Base-by-base conservation (phyloP, 768 basidiomycete species). In the Lactifluus pinguis region DNA sequence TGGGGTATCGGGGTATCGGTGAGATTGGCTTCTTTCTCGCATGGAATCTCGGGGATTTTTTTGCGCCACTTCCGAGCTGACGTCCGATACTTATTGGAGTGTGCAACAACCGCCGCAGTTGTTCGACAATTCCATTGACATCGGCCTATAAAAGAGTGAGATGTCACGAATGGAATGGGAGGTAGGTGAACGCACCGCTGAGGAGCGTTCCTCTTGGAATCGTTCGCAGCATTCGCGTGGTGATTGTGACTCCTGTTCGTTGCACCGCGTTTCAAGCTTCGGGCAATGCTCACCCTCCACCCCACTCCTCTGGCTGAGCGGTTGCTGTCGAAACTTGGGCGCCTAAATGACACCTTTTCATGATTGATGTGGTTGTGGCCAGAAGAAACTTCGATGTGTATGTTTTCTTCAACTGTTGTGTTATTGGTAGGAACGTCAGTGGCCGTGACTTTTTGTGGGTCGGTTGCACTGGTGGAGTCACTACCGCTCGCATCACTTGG, bases 401-500 rank as follows among this genome's bases (percentile, higher is more conserved):
- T 95, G 60, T 93, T 92, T 71, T 98, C 97, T 69, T 97, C 92
- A 51, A 94, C 87, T 69, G 98, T 93, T 0, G 93, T 94, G 68
- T 87, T 90, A 78, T 97, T 98, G 75, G 87, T 92, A 6, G 95
- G 95, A 30, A 98, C 93, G 66, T 87, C 89, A 15, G 84, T 89
- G 47, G 90, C 89, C 11, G 85, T 90, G 8, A 85, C 83, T 66
- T 86, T 87, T 72, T 86, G 85, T 13, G 79, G 78, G 10, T 80
- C 80, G 58, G 77, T 80, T 39, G 77, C 74, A 30, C 73, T 68
- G 1, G 77, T 79, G 3, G 77, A 76, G 61, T 79, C 79, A 63
- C 73, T 79, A 44, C 75, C 77, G 11, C 76, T 72, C 29, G 79
- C 74, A 52, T 76, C 80, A 67, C 83, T 83, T 2, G 86, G 84